Evolutionary conservation across 495 filamentous ascomycete species (phyloP).

Genomic region (Podospora pseudoanserina): DNA sequence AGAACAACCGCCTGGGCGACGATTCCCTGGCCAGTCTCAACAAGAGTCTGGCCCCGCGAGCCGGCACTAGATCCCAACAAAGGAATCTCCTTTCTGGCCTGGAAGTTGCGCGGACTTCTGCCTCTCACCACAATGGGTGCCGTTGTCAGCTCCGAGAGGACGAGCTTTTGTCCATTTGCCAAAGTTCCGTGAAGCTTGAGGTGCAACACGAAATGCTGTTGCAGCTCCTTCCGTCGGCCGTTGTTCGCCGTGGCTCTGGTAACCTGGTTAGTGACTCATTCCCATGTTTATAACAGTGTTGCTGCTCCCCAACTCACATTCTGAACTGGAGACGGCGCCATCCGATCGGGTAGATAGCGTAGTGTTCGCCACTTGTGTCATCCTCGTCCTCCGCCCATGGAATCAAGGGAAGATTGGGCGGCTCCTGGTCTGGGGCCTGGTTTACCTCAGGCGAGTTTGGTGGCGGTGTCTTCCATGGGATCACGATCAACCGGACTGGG

Average conservation of each 20-base stretch:
- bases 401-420: slow-evolving; percentile 68
- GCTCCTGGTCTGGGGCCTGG: slow-evolving; percentile 53
- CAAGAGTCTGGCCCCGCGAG: slow-evolving; percentile 55
- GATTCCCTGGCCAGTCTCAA: slow-evolving; percentile 46
- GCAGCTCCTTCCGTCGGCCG: slow-evolving; percentile 71
- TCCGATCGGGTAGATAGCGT: slow-evolving; percentile 81
- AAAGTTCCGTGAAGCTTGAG: slow-evolving; percentile 70
- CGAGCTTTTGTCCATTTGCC: slow-evolving; percentile 62
- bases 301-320: slow-evolving; percentile 46
- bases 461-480: slow-evolving; percentile 91
- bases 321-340: slow-evolving; percentile 90
- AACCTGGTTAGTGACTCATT: not conserved
- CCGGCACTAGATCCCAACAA: slow-evolving; percentile 66
- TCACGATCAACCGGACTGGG: slow-evolving; percentile 85
- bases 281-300: not conserved
- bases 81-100: slow-evolving; percentile 71
- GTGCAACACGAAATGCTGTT: slow-evolving; percentile 76
- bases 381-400: slow-evolving; percentile 71
- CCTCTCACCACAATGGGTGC: slow-evolving; percentile 75
- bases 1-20: slow-evolving; percentile 44
- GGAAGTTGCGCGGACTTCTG: slow-evolving; percentile 75
- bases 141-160: slow-evolving; percentile 67
- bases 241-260: slow-evolving; percentile 61
- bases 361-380: slow-evolving; percentile 55
- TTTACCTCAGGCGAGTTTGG: slow-evolving; percentile 61